Base-by-base conservation (phyloP, 495 filamentous ascomycete species). In the Penicillium lividum region DNA sequence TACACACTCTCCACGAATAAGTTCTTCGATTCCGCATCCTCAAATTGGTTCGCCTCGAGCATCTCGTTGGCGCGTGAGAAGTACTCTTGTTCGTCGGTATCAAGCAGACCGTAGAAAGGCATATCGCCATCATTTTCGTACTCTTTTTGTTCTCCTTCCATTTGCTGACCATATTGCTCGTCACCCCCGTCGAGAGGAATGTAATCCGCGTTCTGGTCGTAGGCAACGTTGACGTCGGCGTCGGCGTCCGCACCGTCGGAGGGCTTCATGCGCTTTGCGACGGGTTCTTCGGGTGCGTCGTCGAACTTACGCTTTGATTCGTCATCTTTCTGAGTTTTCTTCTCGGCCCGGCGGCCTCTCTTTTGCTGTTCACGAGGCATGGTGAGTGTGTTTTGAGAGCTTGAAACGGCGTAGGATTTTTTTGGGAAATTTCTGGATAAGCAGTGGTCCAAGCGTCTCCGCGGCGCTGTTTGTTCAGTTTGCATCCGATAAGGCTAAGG, bases 11-110 rank as follows among this genome's bases (percentile, higher is more conserved):
- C 82, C 15, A 98, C 75, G 69, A 97, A 97, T 52, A 96, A 67
- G 33, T 78, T 69, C 54, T 89, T 84, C 64, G 96, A 92, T 65
- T 96, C 91, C 57, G 80, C 74, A 38, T 86, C 85, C 27, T 77
- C 80, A 72, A 98, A 98, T 66, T 90, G 84, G 73, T 97, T 92
- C 56, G 87, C 70, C 72, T 97, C 93, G 42, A 98, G 85, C 73
- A 95, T 78, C 64, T 95, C 87, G 73, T 92, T 90, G 57, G 92
- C 93, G 40, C 82, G 83, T 61, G 87, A 89, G 73, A 98, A 98
- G 77, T 97, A 96, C 70, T 97, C 92, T 62, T 93, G 89, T 74
- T 98, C 95, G 58, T 93, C 81, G 56, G 91, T 85, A 65, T 89
- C 89, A 10, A 98, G 84, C 77, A 97, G 83, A 64, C 94, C 94